Base-by-base conservation (phyloP, 495 filamentous ascomycete species). In the Penicillium maclennaniae region DNA sequence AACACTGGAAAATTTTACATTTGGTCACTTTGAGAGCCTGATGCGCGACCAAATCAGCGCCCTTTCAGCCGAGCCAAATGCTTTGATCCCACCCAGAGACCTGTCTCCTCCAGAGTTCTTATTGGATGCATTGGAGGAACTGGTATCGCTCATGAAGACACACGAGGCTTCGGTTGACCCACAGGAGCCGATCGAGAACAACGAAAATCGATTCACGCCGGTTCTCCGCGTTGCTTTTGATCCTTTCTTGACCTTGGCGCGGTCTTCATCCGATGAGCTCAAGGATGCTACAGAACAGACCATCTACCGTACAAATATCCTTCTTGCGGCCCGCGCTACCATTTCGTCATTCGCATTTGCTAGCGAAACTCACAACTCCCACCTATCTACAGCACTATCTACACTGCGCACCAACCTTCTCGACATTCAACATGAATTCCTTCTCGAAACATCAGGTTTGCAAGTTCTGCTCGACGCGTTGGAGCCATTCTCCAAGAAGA, bases 281-380 rank as follows among this genome's bases (percentile, higher is more conserved):
- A 61, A 67, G 8, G 64, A 79, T 4, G 81, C 86, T 0, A 73
- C 73, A 21, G 74, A 75, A 2, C 73, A 74, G 46, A 79, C 83
- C 45, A 87, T 97, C 47, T 96, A 96, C 70, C 77, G 84, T 25
- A 77, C 91, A 53, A 97, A 97, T 71, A 91, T 89, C 62, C 74
- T 89, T 25, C 69, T 91, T 6, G 79, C 81, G 5, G 81, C 68
- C 9, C 72, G 70, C 28, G 56, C 70, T 10, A 63, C 71, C 28
- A 58, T 81, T 25, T 62, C 65, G 14, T 51, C 62, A 16, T 79
- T 70, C 55, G 53, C 68, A 25, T 80, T 79, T 45, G 72, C 73
- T n/a, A 69, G 61, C 53, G 65, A 62, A 44, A 77, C 72, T 2
- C 74, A 77, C 27, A 55, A 63, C 1, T 25, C 49, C 15, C 67